Evolutionary conservation across 352 stramenopile species (phyloP), one percentile per base, ranked within the genome.

Genomic region (Pythium sp.): DNA sequence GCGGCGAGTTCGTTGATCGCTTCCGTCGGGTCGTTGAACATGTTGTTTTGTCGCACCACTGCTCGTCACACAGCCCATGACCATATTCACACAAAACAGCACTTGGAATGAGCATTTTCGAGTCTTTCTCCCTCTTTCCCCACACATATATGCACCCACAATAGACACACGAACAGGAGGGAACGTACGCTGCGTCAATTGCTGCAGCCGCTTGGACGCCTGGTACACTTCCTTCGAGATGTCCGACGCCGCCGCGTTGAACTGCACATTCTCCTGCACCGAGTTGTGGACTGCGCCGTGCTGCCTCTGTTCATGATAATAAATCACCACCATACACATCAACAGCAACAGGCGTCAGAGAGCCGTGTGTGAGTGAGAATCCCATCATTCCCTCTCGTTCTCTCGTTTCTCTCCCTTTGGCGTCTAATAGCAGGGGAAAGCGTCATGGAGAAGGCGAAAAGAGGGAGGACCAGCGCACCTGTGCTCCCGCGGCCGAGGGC

Each of bases 21-120:
- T 65, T 89, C 82, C 0, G 84, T 92, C 26, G 87, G 87, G 68
- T 95, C 87, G 62, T 95, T 94, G 64, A 95, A 95, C 84, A 95
- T 94, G 77, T 92, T 95, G 67, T 92, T 93, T 73, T 95, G 84
- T 41, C 86, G 81, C 38, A 95, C 86, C 61, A 95, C 87, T 95
- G 56, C 24, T 24, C 20, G 4, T 43, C 18, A 51, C 18, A 51
- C 18, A 51, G 41, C 20, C 15, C 41, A 49, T 14, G 38, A 61
- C 26, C n/a, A 43, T 22, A 20, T 15, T 8, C 22, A 64, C 51
- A 64, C 38, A 30, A 11, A 38, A 14, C 18, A 38, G 3, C 8
- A 3, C 34, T 57, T 26, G 26, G 2, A 24, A 57, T 41, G 4
- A 64, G 55, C 14, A 22, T 30, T 32, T 26, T n/a, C 12, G 20